Conservation (phyloP, 495 filamentous ascomycete species). For the Geopyxis carbonaria region DNA sequence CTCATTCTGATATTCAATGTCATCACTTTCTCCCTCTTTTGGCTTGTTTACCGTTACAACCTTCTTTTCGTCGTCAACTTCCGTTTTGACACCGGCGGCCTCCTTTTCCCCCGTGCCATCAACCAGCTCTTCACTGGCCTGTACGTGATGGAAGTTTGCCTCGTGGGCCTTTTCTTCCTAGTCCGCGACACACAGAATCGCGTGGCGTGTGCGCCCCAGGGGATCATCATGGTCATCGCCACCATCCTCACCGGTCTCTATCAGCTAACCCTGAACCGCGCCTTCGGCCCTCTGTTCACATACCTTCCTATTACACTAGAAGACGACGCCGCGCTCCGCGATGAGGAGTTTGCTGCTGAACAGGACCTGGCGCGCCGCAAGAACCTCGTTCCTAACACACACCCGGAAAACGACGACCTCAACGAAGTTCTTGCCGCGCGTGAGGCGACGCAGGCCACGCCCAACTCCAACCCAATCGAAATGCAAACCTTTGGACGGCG, state of each 20-base stretch:
- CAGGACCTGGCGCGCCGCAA: conserved; percentile 43
- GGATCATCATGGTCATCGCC: conserved; percentile 72
- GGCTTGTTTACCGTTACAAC: conserved; percentile 91
- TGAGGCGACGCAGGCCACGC: conserved; percentile 22
- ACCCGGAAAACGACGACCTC: conserved; percentile 33
- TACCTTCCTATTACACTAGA: conserved; percentile 92
- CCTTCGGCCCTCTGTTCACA: conserved; percentile 69
- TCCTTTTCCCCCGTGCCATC: conserved; percentile 82
- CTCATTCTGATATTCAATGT: conserved; percentile 87
- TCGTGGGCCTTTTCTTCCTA: conserved; percentile 85
- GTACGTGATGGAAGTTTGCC: conserved; percentile 84
- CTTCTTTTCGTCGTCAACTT: conserved; percentile 93
- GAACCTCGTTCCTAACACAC: conserved; percentile 36
- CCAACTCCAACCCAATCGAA: no score
- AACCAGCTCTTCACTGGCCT: conserved; percentile 92
- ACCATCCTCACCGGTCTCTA: conserved; percentile 56
- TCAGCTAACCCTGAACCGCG: conserved; percentile 65
- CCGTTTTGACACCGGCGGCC: conserved; percentile 75
- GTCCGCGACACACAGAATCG: conserved; percentile 42
- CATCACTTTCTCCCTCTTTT: conserved; percentile 84
- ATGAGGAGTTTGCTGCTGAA: conserved; percentile 69
- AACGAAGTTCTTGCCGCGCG: conserved; percentile 30
- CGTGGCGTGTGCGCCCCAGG: conserved; percentile 60
- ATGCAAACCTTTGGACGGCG: no score
- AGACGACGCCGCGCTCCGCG: conserved; percentile 77